Conservation (phyloP, 148 eudicot species). For the Pouteria glomerata region DNA sequence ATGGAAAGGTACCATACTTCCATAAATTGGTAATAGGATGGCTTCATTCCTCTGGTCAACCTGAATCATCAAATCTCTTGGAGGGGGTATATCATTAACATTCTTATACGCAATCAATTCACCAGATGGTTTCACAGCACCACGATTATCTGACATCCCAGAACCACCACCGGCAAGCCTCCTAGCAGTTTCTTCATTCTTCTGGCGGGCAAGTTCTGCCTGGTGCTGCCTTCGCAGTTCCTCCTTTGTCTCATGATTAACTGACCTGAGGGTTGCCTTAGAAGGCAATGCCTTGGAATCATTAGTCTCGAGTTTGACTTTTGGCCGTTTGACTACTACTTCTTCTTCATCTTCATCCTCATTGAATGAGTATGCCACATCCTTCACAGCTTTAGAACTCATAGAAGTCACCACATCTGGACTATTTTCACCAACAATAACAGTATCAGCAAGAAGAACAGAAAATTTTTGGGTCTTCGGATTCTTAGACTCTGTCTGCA, state of each 20-base stretch:
- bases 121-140: conserved; percentile 31
- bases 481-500: conserved; percentile 38
- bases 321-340: conserved; percentile 21
- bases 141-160: conserved; percentile 32
- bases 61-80: conserved; percentile 60
- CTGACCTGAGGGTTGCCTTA: conserved; percentile 62
- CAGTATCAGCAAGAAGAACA: conserved; percentile 46
- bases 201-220: conserved; percentile 66
- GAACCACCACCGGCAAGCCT: conserved; percentile 55
- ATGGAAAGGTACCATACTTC: conserved; percentile 62
- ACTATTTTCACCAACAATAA: conserved; percentile 28
- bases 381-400: conserved; percentile 59
- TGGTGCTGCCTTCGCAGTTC: conserved; percentile 60
- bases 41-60: conserved; percentile 59
- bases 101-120: conserved; percentile 63
- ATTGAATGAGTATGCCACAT: conserved; percentile 62
- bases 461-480: conserved; percentile 49
- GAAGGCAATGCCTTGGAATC: conserved; percentile 26
- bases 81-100: conserved; percentile 51
- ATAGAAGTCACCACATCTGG: conserved; percentile 34
- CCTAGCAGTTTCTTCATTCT: conserved; percentile 70
- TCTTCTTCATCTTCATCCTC: conserved; percentile 56
- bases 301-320: conserved; percentile 21
- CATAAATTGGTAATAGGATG: conserved; percentile 52
- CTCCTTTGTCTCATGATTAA: conserved; percentile 53